Evolutionary conservation across 2,329 filamentous ascomycete species (phyloP).

Genomic region (Aspergillus udagawae): DNA sequence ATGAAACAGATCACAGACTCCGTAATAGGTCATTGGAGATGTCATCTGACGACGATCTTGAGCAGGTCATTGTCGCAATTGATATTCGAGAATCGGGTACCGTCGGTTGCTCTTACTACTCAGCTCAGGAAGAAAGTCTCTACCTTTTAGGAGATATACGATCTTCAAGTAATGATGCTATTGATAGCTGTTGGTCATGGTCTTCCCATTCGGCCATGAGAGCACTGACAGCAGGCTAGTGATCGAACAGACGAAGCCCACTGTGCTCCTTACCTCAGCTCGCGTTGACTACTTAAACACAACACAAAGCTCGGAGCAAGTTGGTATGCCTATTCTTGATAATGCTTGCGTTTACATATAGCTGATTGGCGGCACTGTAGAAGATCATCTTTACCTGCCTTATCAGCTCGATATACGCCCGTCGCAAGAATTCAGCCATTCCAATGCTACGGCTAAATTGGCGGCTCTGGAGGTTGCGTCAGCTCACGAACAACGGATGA

Average conservation of each 20-base stretch:
- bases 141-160: constrained; percentile 74
- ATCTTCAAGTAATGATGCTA: constrained; percentile 62
- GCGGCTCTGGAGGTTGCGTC: constrained; percentile 54
- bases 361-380: constrained; percentile 20
- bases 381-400: constrained; percentile 50
- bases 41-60: constrained; percentile 49
- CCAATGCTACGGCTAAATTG: constrained; percentile 63
- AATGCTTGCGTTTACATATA: background rate
- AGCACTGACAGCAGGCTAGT: constrained; percentile 42
- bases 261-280: constrained; percentile 55
- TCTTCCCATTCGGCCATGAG: constrained; percentile 13
- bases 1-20: constrained; percentile 1
- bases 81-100: constrained; percentile 66
- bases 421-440: constrained; percentile 67
- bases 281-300: constrained; percentile 47
- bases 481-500: constrained; percentile 45
- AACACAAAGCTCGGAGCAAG: constrained; percentile 42
- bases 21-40: constrained; percentile 29
- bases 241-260: constrained; percentile 59
- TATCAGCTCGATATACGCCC: constrained; percentile 65
- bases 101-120: constrained; percentile 81
- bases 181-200: constrained; percentile 51
- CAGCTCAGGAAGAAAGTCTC: constrained; percentile 64
- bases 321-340: constrained; percentile 10
- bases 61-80: constrained; percentile 75